Conservation (phyloP, 2,329 filamentous ascomycete genomes). For the Diplodia corticola region DNA sequence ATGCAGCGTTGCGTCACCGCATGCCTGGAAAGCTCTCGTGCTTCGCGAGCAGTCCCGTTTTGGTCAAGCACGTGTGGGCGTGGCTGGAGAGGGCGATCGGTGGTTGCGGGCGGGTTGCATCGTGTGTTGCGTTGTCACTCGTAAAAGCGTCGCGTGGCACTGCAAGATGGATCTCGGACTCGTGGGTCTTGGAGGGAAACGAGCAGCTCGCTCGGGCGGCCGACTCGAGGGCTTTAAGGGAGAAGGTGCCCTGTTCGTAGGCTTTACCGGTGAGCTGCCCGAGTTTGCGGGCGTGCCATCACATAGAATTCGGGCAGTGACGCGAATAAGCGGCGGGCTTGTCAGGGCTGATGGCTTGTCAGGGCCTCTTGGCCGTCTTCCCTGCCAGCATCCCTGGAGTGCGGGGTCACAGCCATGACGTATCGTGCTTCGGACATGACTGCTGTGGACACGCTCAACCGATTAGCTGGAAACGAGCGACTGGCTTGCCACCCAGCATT, state of each 20-base stretch:
- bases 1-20: conserved; percentile 18
- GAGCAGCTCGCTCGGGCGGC: not conserved
- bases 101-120: not conserved
- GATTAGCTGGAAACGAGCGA: too few relatives aligned
- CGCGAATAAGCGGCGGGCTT: conserved; percentile 8
- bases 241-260: not conserved
- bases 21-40: conserved; percentile 12
- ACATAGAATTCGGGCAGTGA: not conserved
- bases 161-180: conserved; percentile 1
- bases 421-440: not conserved
- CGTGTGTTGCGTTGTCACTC: conserved; percentile 11
- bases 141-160: not conserved
- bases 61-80: not conserved
- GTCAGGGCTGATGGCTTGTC: conserved; percentile 7
- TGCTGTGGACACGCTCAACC: too few relatives aligned
- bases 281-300: not conserved
- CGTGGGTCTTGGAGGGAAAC: not conserved
- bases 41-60: conserved; percentile 1
- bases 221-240: not conserved
- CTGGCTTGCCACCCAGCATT: not conserved
- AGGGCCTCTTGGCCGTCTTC: not conserved
- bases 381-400: not conserved
- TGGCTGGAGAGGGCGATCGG: conserved; percentile 1
- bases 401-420: not conserved
- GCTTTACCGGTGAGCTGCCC: not conserved